Evolutionary conservation across 2,329 filamentous ascomycete genomes (phyloP), one percentile per base, ranked within the genome.

Genomic region (Lachnum nothofagi): DNA sequence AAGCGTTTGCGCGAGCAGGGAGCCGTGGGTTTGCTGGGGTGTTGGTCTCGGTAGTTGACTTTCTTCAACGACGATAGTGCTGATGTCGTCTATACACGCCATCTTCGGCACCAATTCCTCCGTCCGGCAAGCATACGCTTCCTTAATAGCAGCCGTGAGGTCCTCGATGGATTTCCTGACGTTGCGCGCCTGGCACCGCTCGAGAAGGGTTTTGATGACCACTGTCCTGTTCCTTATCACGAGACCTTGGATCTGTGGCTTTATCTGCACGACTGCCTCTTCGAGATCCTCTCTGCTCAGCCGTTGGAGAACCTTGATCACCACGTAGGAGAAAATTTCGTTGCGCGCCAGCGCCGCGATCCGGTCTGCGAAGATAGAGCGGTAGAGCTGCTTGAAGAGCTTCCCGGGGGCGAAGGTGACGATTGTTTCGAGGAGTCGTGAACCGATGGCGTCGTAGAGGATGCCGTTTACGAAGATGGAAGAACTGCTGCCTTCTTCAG

Each of bases 391-490:
- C 68, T 95, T 96, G 79, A 97, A 98, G 27, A 90, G 71, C 68
- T 93, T 95, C 37, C 88, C 90, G 0, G 93, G 90, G 14, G 85
- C 82, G 63, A 86, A 78, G 22, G 83, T 79, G 55, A 96, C 80
- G 54, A 98, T 84, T 0, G 85, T 88, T 70, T 98, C 93, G 19
- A 97, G 76, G 2, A 98, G 75, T 38, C 91, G 85, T 3, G 91
- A 96, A 14, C 93, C 93, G 44, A 97, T 84, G 1, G 86, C 77
- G 63, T 97, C 90, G 67, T 96, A 97, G 22, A 96, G 75, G 64
- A 97, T 79, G 48, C 86, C 83, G 61, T 87, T 90, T 64, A 97
- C 78, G 64, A 97, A 95, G 14, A 80, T 78, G 3, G 87, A 86
- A 42, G 83, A 85, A 27, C 88, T 86, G 1, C 80, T 80, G 14